Percentiles rank a stretch among this genome's conserved stretches.
Conservation (phyloP, 2,329 filamentous ascomycete species). For the Neofusicoccum kwambonambiense region DNA sequence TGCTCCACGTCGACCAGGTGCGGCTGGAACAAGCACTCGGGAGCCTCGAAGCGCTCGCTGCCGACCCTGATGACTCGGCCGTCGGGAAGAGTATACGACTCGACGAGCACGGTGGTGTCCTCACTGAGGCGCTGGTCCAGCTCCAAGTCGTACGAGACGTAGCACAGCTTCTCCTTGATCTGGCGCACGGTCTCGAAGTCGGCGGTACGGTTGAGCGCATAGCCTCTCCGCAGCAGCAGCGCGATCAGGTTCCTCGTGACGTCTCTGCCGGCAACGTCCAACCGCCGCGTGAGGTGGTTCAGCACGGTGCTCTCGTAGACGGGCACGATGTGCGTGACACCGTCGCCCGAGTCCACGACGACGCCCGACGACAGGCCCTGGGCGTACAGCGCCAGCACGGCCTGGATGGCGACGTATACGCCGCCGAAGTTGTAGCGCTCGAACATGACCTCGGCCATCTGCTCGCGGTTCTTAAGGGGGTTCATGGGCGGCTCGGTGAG, state of each 20-base stretch:
- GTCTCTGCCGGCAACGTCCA: conserved; percentile 94
- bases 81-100: conserved; percentile 96
- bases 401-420: conserved; percentile 97
- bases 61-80: conserved; percentile 94
- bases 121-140: conserved; percentile 94
- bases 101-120: conserved; percentile 94
- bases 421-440: conserved; percentile 94
- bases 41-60: conserved; percentile 95
- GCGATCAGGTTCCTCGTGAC: conserved; percentile 98
- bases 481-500: conserved; percentile 98
- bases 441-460: conserved; percentile 99
- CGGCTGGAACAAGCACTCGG: conserved; percentile 97
- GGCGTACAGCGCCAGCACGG: conserved; percentile 91
- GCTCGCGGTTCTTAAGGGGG: conserved; percentile 90
- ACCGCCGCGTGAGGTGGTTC: conserved; percentile 89
- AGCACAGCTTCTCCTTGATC: conserved; percentile 99
- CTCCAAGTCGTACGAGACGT: conserved; percentile 96
- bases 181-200: conserved; percentile 99
- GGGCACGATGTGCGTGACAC: conserved; percentile 97
- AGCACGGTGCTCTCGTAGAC: conserved; percentile 98
- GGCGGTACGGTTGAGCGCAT: conserved; percentile 95
- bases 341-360: conserved; percentile 97
- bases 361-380: conserved; percentile 84
- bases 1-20: conserved; percentile 97
- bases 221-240: conserved; percentile 86